Evolutionary conservation across 257 asterid species (phyloP).

Genomic region (Solanum sitiens): DNA sequence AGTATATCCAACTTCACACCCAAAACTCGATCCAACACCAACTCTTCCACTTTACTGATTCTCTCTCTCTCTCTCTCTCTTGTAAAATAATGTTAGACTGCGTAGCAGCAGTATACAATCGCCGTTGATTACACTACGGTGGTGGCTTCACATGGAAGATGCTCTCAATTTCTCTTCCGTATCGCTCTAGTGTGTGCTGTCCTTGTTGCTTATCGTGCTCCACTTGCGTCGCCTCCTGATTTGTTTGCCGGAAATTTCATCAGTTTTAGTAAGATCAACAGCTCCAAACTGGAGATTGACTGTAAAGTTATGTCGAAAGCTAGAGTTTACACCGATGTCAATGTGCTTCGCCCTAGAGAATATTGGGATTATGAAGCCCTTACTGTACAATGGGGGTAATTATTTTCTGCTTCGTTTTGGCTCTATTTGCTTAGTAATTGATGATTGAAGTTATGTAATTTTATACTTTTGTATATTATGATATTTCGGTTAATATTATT

Average conservation of each 20-base stretch:
- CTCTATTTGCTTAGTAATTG: background rate
- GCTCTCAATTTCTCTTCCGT: slow-evolving; percentile 7
- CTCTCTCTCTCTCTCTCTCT: background rate
- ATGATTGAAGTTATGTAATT: background rate
- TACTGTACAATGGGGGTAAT: slow-evolving; percentile 78
- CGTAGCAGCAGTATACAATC: background rate
- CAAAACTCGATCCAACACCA: background rate
- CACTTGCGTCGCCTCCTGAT: slow-evolving; percentile 21
- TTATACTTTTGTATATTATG: background rate
- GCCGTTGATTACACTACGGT: background rate
- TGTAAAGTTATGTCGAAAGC: slow-evolving; percentile 52
- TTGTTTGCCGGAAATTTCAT: background rate
- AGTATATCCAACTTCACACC: background rate
- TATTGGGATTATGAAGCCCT: slow-evolving; percentile 89
- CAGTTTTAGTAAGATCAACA: slow-evolving; percentile 21
- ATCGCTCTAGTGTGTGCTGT: slow-evolving; percentile 24
- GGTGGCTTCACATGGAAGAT: slow-evolving; percentile 17
- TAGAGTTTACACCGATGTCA: slow-evolving; percentile 67
- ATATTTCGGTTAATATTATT: background rate
- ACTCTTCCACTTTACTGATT: background rate
- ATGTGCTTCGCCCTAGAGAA: slow-evolving; percentile 72
- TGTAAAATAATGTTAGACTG: background rate
- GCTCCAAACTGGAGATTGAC: slow-evolving; percentile 2
- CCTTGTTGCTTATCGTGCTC: slow-evolving; percentile 22
- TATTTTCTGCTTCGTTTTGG: background rate